Evolutionary conservation across 345 rosid species (phyloP).

Genomic region (Gossypium herbaceum): DNA sequence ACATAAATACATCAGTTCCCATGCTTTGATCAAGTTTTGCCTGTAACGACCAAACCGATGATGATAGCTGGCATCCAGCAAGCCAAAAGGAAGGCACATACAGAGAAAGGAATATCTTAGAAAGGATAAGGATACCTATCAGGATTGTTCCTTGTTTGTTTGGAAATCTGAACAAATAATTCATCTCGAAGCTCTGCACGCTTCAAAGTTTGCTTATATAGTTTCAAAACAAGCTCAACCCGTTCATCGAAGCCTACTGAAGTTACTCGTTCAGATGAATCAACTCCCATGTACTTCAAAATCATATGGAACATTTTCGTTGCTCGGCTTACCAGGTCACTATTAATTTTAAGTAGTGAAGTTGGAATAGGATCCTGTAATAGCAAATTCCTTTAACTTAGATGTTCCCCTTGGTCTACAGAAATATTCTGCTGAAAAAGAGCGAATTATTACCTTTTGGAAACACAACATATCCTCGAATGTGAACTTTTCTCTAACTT

Average conservation of each 20-base stretch:
- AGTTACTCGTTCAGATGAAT: slow-evolving; percentile 70
- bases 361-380: slow-evolving; percentile 91
- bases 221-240: slow-evolving; percentile 79
- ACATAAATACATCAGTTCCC: slow-evolving; percentile 95
- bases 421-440: not conserved
- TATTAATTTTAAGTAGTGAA: slow-evolving; percentile 76
- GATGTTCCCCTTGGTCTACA: slow-evolving; percentile 3
- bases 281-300: slow-evolving; percentile 88
- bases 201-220: slow-evolving; percentile 82
- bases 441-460: slow-evolving; percentile 59
- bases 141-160: slow-evolving; percentile 93
- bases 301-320: slow-evolving; percentile 80
- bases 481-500: slow-evolving; percentile 75
- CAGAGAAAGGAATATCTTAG: not conserved
- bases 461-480: slow-evolving; percentile 96
- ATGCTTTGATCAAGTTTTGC: slow-evolving; percentile 78
- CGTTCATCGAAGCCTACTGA: slow-evolving; percentile 79
- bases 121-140: slow-evolving; percentile 46
- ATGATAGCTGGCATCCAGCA: slow-evolving; percentile 13
- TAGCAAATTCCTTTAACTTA: slow-evolving; percentile 18
- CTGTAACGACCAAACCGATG: slow-evolving; percentile 34
- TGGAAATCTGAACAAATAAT: slow-evolving; percentile 91
- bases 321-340: slow-evolving; percentile 80
- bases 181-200: slow-evolving; percentile 96
- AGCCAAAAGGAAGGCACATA: not conserved